These are phyloP conservation scores for Echria macrotheca DNA, from an alignment of 495 filamentous ascomycete species.

Conservation along the genomic window DNA sequence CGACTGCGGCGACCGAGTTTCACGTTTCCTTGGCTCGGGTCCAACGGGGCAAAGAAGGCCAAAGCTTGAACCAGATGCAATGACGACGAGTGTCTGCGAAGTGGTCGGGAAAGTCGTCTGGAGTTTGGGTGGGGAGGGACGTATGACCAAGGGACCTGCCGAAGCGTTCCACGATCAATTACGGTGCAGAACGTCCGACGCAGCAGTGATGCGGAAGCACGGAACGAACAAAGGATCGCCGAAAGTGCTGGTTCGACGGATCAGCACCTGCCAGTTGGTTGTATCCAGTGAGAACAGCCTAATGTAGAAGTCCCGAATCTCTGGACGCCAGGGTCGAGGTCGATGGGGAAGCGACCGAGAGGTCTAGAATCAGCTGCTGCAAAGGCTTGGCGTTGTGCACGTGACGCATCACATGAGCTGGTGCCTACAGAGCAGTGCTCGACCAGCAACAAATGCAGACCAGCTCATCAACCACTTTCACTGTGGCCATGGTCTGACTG, in stretches of 20 bases:
- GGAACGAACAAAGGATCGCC: too few relatives aligned
- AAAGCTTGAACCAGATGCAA: slow-evolving; percentile 3
- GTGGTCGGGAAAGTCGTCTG: too few relatives aligned
- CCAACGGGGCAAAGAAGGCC: slow-evolving; percentile 1
- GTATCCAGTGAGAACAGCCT: slow-evolving; percentile 11
- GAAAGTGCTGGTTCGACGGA: too few relatives aligned
- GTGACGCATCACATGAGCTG: background rate
- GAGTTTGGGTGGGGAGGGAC: too few relatives aligned
- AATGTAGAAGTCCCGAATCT: slow-evolving; percentile 5
- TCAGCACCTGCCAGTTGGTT: too few relatives aligned
- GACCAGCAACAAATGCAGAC: background rate
- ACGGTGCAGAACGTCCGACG: background rate
- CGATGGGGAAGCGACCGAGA: background rate
- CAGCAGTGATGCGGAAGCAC: background rate
- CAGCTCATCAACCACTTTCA: too few relatives aligned
- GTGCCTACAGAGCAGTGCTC: background rate
- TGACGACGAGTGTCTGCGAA: too few relatives aligned
- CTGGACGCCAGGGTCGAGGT: slow-evolving; percentile 2
- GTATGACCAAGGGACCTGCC: background rate
- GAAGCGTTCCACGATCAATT: background rate
- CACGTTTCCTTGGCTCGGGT: background rate
- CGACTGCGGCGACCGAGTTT: slow-evolving; percentile 1
- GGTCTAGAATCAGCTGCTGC: background rate
- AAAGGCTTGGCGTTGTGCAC: background rate
- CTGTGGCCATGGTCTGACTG: too few relatives aligned